Percentiles rank a stretch among this genome's conserved stretches.
Evolutionary conservation across 441 rosid species (phyloP).

Genomic region (Adansonia gregorii): DNA sequence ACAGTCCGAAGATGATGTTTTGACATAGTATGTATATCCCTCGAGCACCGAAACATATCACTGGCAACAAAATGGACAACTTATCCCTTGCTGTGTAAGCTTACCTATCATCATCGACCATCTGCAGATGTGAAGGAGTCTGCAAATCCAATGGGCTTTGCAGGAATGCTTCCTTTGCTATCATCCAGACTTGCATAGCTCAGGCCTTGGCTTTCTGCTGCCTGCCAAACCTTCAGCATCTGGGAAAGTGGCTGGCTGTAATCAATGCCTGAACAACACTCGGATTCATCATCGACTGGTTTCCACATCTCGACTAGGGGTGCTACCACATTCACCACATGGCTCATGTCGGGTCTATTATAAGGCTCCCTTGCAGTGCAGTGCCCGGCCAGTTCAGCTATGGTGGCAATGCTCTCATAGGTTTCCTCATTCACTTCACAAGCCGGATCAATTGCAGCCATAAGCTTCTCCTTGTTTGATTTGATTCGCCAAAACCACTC

Average conservation of each 20-base stretch:
- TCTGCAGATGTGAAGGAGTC: slow-evolving; percentile 56
- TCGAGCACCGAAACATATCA: slow-evolving; percentile 5
- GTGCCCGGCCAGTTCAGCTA: slow-evolving; percentile 48
- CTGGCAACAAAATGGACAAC: neutral
- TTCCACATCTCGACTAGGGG: slow-evolving; percentile 48
- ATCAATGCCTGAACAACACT: slow-evolving; percentile 32
- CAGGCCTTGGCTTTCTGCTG: slow-evolving; percentile 34
- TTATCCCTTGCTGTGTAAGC: neutral
- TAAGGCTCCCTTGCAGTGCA: slow-evolving; percentile 48
- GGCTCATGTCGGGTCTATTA: slow-evolving; percentile 52
- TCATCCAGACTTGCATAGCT: slow-evolving; percentile 36
- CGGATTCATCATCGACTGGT: slow-evolving; percentile 33
- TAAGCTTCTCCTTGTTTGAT: slow-evolving; percentile 38
- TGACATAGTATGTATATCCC: neutral
- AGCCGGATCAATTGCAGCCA: slow-evolving; percentile 34
- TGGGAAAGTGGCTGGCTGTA: slow-evolving; percentile 41
- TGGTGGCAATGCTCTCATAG: slow-evolving; percentile 34
- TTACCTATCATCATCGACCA: slow-evolving; percentile 41
- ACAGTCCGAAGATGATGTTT: slow-evolving; percentile 18
- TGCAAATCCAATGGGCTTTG: slow-evolving; percentile 52
- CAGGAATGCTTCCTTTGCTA: slow-evolving; percentile 55
- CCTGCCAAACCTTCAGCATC: slow-evolving; percentile 51
- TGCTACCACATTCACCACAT: slow-evolving; percentile 40
- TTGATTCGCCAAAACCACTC: slow-evolving; percentile 49
- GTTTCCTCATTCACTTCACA: slow-evolving; percentile 42